A percentile compares a stretch with the other conserved stretches of the same genome.
Conservation (phyloP, 257 asterid genomes). For the Cinchona pubescens region DNA sequence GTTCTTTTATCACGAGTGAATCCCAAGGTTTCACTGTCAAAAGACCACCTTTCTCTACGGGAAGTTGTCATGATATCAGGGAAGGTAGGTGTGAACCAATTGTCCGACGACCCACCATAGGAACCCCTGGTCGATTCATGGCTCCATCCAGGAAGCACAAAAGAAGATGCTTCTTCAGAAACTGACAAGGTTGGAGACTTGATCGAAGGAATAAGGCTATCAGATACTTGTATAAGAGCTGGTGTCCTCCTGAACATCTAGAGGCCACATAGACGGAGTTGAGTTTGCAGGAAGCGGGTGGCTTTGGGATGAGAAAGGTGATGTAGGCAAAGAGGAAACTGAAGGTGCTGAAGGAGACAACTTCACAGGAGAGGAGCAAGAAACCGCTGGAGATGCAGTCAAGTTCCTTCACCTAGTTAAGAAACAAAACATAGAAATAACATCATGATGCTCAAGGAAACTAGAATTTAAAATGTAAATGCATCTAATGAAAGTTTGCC, state of each 20-base stretch:
- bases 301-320: constrained; percentile 65
- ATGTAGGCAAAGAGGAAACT: constrained; percentile 59
- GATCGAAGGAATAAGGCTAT: constrained; percentile 53
- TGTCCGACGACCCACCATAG: constrained; percentile 77
- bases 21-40: constrained; percentile 74
- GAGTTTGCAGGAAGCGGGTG: constrained; percentile 61
- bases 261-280: constrained; percentile 73
- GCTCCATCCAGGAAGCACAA: constrained; percentile 59
- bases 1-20: constrained; percentile 54
- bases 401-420: constrained; percentile 59
- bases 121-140: constrained; percentile 72
- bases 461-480: not conserved
- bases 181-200: constrained; percentile 71
- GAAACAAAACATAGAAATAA: not conserved
- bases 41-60: constrained; percentile 89
- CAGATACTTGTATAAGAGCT: constrained; percentile 64
- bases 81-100: constrained; percentile 77
- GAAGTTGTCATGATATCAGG: constrained; percentile 55
- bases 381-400: constrained; percentile 44
- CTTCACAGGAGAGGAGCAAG: constrained; percentile 64
- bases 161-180: constrained; percentile 67
- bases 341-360: constrained; percentile 71
- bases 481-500: not conserved
- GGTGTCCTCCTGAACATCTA: constrained; percentile 68
- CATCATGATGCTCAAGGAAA: not conserved